Evolutionary conservation across 148 eudicot genomes (phyloP).

Genomic region (Cornus suecica): DNA sequence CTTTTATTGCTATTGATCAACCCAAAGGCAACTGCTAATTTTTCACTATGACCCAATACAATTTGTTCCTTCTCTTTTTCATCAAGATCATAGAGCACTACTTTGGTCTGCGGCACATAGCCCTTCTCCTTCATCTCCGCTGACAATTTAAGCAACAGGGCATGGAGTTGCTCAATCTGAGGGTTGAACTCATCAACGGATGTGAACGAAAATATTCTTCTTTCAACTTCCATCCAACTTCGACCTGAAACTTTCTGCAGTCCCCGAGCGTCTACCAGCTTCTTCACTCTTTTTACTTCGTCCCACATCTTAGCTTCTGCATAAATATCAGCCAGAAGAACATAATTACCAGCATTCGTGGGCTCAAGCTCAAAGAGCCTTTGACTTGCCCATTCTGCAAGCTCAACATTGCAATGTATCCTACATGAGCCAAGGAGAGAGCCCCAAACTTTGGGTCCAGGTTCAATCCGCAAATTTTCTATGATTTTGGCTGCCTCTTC

Average conservation of each 20-base stretch:
- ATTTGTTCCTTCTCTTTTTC: conserved; percentile 70
- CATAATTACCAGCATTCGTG: conserved; percentile 88
- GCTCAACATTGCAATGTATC: conserved; percentile 81
- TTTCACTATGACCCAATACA: conserved; percentile 88
- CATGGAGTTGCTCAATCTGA: conserved; percentile 68
- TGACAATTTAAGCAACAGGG: conserved; percentile 55
- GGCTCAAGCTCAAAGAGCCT: conserved; percentile 83
- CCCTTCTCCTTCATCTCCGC: conserved; percentile 85
- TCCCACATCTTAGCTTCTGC: conserved; percentile 80
- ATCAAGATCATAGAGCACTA: conserved; percentile 72
- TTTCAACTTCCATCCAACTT: conserved; percentile 80
- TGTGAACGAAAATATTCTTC: conserved; percentile 59
- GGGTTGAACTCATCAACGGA: conserved; percentile 85
- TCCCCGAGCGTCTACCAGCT: conserved; percentile 57
- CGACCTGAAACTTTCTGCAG: conserved; percentile 70
- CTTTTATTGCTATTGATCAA: conserved; percentile 69
- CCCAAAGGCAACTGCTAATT: conserved; percentile 87
- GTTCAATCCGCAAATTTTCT: conserved; percentile 66
- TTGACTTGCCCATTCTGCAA: conserved; percentile 80
- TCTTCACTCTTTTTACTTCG: conserved; percentile 66
- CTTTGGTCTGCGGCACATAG: conserved; percentile 60
- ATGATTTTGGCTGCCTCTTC: conserved; percentile 72
- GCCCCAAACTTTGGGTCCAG: conserved; percentile 86
- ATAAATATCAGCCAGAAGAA: conserved; percentile 77
- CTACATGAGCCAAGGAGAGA: conserved; percentile 91